Conservation (phyloP, 805 yeast genomes). For the Lipomyces yamadae region DNA sequence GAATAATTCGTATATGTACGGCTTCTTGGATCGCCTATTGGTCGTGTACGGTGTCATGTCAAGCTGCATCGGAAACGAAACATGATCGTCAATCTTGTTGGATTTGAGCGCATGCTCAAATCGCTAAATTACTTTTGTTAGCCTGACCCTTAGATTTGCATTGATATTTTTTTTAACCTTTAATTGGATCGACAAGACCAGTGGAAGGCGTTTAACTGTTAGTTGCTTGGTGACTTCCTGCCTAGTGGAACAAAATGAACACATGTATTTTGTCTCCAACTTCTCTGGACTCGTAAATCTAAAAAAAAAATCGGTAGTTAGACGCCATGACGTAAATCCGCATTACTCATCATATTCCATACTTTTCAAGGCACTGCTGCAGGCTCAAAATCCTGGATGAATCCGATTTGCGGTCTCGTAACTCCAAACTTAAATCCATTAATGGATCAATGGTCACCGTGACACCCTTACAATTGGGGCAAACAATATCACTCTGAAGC, state of each 20-base stretch:
- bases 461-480: constrained; percentile 66
- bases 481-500: constrained; percentile 76
- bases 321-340: not conserved
- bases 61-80: constrained; percentile 72
- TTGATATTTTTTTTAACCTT: constrained; percentile 49
- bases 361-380: constrained; percentile 41
- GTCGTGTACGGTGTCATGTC: constrained; percentile 66
- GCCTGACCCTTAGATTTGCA: not conserved
- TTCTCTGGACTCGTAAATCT: constrained; percentile 79
- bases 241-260: constrained; percentile 65
- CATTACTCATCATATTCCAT: not conserved
- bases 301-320: not conserved
- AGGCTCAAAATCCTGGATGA: constrained; percentile 37
- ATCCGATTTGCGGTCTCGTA: constrained; percentile 28
- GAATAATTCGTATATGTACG: constrained; percentile 75
- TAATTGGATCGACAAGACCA: constrained; percentile 80
- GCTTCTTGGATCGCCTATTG: constrained; percentile 25
- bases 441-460: constrained; percentile 85
- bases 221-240: constrained; percentile 76
- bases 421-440: constrained; percentile 74
- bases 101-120: constrained; percentile 65
- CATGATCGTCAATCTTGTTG: constrained; percentile 75
- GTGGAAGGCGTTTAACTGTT: constrained; percentile 69
- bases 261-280: constrained; percentile 73
- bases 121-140: constrained; percentile 36